Conservation (phyloP, 2,329 filamentous ascomycete genomes). For the Alternaria rosae region DNA sequence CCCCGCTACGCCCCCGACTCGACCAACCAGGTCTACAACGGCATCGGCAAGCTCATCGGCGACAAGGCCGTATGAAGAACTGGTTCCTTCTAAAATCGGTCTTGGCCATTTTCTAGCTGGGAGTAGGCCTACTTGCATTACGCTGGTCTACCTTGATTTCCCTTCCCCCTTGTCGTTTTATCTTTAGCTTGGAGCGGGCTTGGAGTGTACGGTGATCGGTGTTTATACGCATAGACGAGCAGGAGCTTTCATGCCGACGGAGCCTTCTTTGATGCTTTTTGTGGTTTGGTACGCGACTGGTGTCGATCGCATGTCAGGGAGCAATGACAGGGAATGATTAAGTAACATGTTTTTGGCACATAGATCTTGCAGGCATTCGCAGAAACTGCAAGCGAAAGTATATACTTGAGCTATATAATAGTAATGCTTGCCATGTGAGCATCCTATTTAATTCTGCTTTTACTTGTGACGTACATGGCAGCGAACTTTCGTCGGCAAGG, state of each 20-base stretch:
- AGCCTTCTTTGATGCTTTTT: constrained; percentile 21
- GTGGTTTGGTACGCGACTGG: constrained; percentile 19
- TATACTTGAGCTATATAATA: constrained; percentile 44
- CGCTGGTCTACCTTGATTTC: constrained; percentile 4
- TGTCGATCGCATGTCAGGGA: constrained; percentile 33
- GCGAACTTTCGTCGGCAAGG: no score
- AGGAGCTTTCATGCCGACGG: constrained; percentile 30
- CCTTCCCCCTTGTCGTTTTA: constrained; percentile 42
- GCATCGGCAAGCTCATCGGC: constrained; percentile 46
- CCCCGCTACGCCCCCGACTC: constrained; percentile 49
- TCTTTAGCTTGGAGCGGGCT: constrained; percentile 28
- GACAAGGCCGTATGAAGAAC: constrained; percentile 31
- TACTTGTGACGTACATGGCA: background rate
- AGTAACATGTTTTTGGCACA: constrained; percentile 42
- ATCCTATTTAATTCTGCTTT: background rate
- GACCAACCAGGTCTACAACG: constrained; percentile 43
- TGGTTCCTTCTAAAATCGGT: background rate
- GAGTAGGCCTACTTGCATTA: background rate
- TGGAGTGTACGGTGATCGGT: constrained; percentile 34
- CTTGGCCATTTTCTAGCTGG: background rate
- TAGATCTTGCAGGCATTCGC: constrained; percentile 35
- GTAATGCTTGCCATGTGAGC: constrained; percentile 37
- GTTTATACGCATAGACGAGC: constrained; percentile 47
- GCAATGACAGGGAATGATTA: constrained; percentile 39
- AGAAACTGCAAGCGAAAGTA: constrained; percentile 26